Evolutionary conservation across 768 basidiomycete genomes (phyloP).

Genomic region (Tylopilus intermedius): DNA sequence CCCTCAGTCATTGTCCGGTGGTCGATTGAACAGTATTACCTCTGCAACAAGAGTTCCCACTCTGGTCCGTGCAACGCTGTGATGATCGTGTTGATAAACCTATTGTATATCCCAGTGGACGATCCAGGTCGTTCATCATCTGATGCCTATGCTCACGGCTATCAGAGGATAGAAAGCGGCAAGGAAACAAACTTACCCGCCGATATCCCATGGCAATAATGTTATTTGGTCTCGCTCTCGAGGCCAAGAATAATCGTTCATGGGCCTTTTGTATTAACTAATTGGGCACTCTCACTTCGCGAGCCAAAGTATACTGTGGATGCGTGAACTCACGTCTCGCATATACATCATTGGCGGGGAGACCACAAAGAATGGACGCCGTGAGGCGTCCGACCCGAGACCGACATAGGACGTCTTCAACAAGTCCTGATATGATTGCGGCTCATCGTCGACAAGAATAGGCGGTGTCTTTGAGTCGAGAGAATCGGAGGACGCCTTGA

Average conservation of each 20-base stretch:
- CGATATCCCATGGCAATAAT: constrained; percentile 66
- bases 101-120: constrained; percentile 48
- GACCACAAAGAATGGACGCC: constrained; percentile 25
- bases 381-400: constrained; percentile 22
- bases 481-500: constrained; percentile 20
- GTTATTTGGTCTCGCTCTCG: constrained; percentile 42
- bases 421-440: constrained; percentile 31
- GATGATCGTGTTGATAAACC: constrained; percentile 70
- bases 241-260: constrained; percentile 42
- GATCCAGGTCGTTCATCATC: constrained; percentile 37
- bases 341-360: constrained; percentile 45
- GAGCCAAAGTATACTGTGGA: not conserved
- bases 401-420: constrained; percentile 48
- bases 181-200: constrained; percentile 35
- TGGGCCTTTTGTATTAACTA: constrained; percentile 64
- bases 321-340: constrained; percentile 42
- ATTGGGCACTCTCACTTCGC: not conserved
- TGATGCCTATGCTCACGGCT: constrained; percentile 12
- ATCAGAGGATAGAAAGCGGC: not conserved
- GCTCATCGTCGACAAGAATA: constrained; percentile 19
- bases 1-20: not conserved
- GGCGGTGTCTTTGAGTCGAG: constrained; percentile 3
- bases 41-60: constrained; percentile 61
- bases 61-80: constrained; percentile 58
- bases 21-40: constrained; percentile 35